phyloP scores from a whole-genome alignment of 768 basidiomycete species.

The Chalciporus pseudorubinellus region DNA sequence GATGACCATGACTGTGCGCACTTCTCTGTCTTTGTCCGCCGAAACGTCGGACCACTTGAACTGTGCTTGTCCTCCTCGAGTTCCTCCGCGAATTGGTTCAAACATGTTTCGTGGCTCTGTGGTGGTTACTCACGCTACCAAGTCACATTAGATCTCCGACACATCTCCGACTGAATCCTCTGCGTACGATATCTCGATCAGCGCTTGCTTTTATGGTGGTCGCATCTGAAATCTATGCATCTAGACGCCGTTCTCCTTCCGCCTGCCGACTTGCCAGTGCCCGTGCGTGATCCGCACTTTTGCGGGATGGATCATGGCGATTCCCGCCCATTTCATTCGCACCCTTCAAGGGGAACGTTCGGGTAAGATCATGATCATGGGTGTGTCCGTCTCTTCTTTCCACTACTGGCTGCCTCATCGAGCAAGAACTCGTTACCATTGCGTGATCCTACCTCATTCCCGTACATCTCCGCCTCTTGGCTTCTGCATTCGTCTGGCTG shows the following conservation, averaged over 20 bases:
- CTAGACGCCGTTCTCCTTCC: not conserved
- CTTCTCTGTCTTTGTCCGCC: slow-evolving; percentile 92
- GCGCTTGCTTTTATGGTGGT: not conserved
- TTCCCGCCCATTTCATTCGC: not conserved
- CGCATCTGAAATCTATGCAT: not conserved
- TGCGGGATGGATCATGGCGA: not conserved
- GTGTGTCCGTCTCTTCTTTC: not conserved
- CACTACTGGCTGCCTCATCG: not conserved
- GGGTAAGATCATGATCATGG: slow-evolving; percentile 2
- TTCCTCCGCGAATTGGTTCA: slow-evolving; percentile 85
- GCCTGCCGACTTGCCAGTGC: not conserved
- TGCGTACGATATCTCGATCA: not conserved
- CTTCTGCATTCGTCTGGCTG: not conserved
- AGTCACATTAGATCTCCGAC: slow-evolving; percentile 14
- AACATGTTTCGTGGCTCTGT: slow-evolving; percentile 51
- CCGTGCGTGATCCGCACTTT: not conserved
- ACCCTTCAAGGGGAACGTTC: not conserved
- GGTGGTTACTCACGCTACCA: not conserved
- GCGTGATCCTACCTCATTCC: slow-evolving; percentile 4
- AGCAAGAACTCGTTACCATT: not conserved
- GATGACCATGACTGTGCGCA: slow-evolving; percentile 28
- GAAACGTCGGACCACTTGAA: slow-evolving; percentile 92
- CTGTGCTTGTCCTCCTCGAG: slow-evolving; percentile 85
- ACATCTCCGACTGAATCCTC: slow-evolving; percentile 17
- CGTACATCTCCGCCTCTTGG: slow-evolving; percentile 4